A percentile compares a stretch with the other conserved stretches of the same genome.
Conservation (phyloP, 2,329 filamentous ascomycete genomes). For the Diaporthe amygdali region DNA sequence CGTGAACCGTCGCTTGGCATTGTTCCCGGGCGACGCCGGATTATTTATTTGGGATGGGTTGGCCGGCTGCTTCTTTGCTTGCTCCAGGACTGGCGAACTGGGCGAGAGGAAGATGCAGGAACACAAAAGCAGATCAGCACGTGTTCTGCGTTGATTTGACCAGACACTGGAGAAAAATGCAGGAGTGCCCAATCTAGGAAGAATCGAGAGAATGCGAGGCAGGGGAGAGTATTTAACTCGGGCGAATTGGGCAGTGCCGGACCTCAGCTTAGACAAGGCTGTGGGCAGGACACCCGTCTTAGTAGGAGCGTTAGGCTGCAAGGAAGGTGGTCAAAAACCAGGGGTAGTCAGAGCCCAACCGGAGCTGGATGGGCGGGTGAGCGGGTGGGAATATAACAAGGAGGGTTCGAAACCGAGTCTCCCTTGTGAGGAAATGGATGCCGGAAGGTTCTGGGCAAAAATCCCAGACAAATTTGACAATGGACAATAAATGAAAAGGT, state of each 20-base stretch:
- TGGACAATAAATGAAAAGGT: constrained; percentile 8
- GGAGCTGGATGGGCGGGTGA: not conserved
- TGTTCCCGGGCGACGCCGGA: not conserved
- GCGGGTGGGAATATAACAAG: constrained; percentile 12
- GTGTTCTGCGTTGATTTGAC: constrained; percentile 41
- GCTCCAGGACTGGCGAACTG: constrained; percentile 14
- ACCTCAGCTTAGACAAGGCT: constrained; percentile 28
- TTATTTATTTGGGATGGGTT: not conserved
- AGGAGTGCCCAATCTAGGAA: constrained; percentile 38
- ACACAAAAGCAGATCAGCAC: constrained; percentile 28
- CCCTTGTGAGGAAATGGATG: not conserved
- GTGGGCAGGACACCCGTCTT: constrained; percentile 28
- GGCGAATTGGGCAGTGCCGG: constrained; percentile 32
- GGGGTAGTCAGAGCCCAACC: constrained; percentile 28
- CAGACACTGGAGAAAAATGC: constrained; percentile 31
- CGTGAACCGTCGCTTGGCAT: constrained; percentile 17
- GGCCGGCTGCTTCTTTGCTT: too few relatives aligned
- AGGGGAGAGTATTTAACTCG: constrained; percentile 19
- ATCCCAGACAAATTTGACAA: not conserved
- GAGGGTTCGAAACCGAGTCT: constrained; percentile 2
- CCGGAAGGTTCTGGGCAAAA: not conserved
- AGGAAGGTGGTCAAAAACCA: constrained; percentile 20
- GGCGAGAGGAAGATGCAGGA: constrained; percentile 18
- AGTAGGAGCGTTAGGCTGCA: constrained; percentile 21
- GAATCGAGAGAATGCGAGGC: constrained; percentile 31